These are phyloP conservation scores for Meyerozyma athensensis DNA, from an alignment of 1,139 yeast genomes.

Conservation along the genomic window DNA sequence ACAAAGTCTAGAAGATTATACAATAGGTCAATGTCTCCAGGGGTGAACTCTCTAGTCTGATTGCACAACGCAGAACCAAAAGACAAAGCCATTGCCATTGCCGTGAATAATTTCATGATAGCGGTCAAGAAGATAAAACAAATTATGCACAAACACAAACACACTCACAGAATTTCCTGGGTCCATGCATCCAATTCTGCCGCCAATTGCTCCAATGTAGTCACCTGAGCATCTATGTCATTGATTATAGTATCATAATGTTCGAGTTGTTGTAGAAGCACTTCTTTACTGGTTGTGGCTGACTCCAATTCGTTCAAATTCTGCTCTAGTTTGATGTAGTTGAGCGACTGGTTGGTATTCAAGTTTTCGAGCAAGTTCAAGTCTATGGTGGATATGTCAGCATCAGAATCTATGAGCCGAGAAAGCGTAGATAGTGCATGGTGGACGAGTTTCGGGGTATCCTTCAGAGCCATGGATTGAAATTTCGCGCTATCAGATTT, in stretches of 20 bases:
- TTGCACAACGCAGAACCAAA: background rate
- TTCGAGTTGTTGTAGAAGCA: slow-evolving; percentile 27
- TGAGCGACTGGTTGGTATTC: slow-evolving; percentile 54
- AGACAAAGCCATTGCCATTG: background rate
- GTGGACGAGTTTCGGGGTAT: slow-evolving; percentile 26
- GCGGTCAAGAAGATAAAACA: background rate
- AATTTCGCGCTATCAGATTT: background rate
- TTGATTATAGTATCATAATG: slow-evolving; percentile 27
- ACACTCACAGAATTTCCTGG: slow-evolving; percentile 31
- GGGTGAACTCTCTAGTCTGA: background rate
- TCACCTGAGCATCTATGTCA: slow-evolving; percentile 42
- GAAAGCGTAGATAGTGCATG: slow-evolving; percentile 22
- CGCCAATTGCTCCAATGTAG: slow-evolving; percentile 40
- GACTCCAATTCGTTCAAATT: slow-evolving; percentile 36
- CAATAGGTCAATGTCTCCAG: background rate
- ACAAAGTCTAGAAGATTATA: background rate
- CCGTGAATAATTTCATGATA: background rate
- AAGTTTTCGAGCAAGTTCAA: slow-evolving; percentile 49
- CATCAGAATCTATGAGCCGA: slow-evolving; percentile 44
- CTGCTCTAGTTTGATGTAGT: slow-evolving; percentile 51
- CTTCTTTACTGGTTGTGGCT: slow-evolving; percentile 21
- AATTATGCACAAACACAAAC: background rate
- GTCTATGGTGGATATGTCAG: slow-evolving; percentile 49
- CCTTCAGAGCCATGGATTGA: slow-evolving; percentile 23
- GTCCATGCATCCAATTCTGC: slow-evolving; percentile 61